phyloP scores from a whole-genome alignment of 495 filamentous ascomycete species.

The Penicillium longicatenatum region DNA sequence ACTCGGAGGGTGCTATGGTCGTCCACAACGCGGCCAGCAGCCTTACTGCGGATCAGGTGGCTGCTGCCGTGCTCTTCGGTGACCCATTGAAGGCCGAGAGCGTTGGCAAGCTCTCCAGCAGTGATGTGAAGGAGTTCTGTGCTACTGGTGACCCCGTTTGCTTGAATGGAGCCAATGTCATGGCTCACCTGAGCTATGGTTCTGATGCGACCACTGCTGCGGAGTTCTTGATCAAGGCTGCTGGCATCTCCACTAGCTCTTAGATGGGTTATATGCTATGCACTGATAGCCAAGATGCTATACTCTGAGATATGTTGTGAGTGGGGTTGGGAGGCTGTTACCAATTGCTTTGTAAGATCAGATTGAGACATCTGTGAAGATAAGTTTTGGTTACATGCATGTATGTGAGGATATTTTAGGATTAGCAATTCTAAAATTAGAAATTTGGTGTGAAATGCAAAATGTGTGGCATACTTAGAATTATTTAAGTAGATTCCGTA shows the following conservation, averaged over 20 bases:
- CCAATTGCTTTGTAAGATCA: background rate
- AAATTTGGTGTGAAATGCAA: too few species aligned
- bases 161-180: constrained; percentile 47
- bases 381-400: too few species aligned
- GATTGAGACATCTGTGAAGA: too few species aligned
- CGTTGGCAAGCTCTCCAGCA: constrained; percentile 45
- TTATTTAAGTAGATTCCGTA: too few species aligned
- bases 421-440: too few species aligned
- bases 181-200: constrained; percentile 56
- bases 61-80: constrained; percentile 56
- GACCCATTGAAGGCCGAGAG: constrained; percentile 53
- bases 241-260: constrained; percentile 24
- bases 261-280: background rate
- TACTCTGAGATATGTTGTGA: too few species aligned
- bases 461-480: too few species aligned
- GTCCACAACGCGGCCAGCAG: constrained; percentile 50
- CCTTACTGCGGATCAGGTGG: constrained; percentile 32
- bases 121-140: constrained; percentile 55
- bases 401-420: too few species aligned
- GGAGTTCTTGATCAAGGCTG: constrained; percentile 42
- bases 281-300: background rate
- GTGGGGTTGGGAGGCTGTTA: too few species aligned
- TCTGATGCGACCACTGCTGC: constrained; percentile 50
- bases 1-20: constrained; percentile 58
- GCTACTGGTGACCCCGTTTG: constrained; percentile 58